phyloP scores from a whole-genome alignment of 2,329 filamentous ascomycete species.

The Xylariales sp. region DNA sequence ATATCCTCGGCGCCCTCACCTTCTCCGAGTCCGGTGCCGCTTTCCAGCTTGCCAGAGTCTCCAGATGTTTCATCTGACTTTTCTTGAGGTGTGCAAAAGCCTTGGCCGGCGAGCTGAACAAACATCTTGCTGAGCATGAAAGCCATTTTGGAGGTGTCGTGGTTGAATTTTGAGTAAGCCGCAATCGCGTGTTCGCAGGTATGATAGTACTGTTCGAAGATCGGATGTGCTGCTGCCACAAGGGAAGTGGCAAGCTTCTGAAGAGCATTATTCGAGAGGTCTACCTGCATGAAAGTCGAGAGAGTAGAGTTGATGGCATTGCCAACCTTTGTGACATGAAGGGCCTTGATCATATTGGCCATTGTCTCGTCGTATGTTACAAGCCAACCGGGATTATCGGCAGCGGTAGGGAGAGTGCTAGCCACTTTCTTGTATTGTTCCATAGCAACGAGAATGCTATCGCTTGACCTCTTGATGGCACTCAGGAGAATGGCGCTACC shows the following conservation, averaged over 20 bases:
- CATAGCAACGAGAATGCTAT: slow-evolving; percentile 73
- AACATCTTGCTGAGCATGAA: slow-evolving; percentile 75
- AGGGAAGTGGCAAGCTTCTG: slow-evolving; percentile 50
- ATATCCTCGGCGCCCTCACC: slow-evolving; percentile 96
- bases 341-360: slow-evolving; percentile 47
- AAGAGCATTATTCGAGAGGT: slow-evolving; percentile 33
- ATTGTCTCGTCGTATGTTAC: slow-evolving; percentile 50
- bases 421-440: slow-evolving; percentile 63
- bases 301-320: slow-evolving; percentile 26
- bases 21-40: slow-evolving; percentile 89
- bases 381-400: slow-evolving; percentile 62
- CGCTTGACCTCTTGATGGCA: slow-evolving; percentile 60
- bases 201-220: slow-evolving; percentile 67
- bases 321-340: slow-evolving; percentile 56
- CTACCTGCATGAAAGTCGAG: slow-evolving; percentile 23
- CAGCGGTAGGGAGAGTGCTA: slow-evolving; percentile 49
- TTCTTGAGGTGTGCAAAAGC: slow-evolving; percentile 88
- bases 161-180: slow-evolving; percentile 61
- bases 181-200: slow-evolving; percentile 56
- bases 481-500: slow-evolving; percentile 45
- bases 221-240: slow-evolving; percentile 60
- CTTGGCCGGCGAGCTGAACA: slow-evolving; percentile 72
- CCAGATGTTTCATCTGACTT: slow-evolving; percentile 67
- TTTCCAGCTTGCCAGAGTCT: slow-evolving; percentile 76
- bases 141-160: slow-evolving; percentile 67